phyloP scores from a whole-genome alignment of 2,329 filamentous ascomycete genomes.

The Sporothrix phasma region DNA sequence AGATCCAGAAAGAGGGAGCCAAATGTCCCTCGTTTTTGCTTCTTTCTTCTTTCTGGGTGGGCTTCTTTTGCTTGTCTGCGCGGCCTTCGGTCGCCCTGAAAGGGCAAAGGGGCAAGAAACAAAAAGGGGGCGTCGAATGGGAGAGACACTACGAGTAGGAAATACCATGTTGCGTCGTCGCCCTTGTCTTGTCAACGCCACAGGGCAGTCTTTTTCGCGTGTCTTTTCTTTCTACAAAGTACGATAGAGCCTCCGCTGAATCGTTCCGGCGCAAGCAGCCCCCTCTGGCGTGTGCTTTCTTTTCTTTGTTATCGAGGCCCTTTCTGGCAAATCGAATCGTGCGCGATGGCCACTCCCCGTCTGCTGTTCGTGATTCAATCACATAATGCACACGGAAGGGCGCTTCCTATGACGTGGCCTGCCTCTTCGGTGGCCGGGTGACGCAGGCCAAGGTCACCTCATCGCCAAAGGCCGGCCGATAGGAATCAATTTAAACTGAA shows the following conservation, averaged over 20 bases:
- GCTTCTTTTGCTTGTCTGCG: background rate
- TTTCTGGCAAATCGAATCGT: background rate
- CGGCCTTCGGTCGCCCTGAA: background rate
- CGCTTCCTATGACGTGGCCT: constrained; percentile 7
- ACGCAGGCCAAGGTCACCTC: background rate
- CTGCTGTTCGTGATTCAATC: background rate
- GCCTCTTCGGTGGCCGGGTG: background rate
- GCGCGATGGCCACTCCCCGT: background rate
- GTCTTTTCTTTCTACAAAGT: constrained; percentile 7
- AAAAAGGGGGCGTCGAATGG: background rate
- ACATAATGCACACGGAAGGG: background rate
- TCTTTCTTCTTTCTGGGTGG: background rate
- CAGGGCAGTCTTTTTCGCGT: background rate
- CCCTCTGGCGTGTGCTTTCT: background rate
- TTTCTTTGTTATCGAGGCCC: background rate
- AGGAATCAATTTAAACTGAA: too few relatives aligned
- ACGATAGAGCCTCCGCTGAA: background rate
- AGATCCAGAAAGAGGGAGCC: background rate
- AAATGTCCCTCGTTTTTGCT: background rate
- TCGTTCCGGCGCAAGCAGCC: background rate
- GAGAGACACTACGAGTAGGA: too few relatives aligned
- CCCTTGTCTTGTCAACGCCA: background rate
- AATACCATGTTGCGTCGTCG: background rate
- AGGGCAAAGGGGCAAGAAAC: background rate
- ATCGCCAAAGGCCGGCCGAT: background rate